A percentile compares a stretch with the other conserved stretches of the same genome.
These are phyloP conservation scores for Aechmea fasciata DNA, from an alignment of 176 grass and related monocot genomes.

Conservation along the genomic window DNA sequence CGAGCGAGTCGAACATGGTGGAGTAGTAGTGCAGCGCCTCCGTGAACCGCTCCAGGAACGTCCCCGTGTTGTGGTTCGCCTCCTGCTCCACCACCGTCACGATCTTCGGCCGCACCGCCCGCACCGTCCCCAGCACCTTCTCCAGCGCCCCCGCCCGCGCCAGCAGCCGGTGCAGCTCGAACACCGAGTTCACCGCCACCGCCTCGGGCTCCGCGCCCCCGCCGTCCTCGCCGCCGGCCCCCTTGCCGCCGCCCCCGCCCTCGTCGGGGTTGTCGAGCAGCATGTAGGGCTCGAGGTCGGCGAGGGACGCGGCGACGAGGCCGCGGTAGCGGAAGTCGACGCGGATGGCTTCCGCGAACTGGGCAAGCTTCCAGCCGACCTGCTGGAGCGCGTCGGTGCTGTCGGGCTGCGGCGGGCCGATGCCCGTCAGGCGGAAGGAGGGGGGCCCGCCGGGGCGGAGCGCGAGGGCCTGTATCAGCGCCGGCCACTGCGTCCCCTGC, in stretches of 20 bases:
- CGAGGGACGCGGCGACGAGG: conserved; percentile 60
- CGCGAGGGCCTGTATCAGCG: conserved; percentile 80
- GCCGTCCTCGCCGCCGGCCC: background rate
- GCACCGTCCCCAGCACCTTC: conserved; percentile 69
- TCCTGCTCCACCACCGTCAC: conserved; percentile 88
- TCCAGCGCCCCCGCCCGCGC: conserved; percentile 66
- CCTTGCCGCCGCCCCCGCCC: background rate
- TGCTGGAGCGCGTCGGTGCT: conserved; percentile 73
- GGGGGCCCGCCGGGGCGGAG: conserved; percentile 72
- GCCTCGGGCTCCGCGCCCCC: conserved; percentile 41
- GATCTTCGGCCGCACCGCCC: conserved; percentile 63
- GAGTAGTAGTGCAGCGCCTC: conserved; percentile 96
- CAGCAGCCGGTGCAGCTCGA: conserved; percentile 72
- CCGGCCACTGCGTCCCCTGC: conserved; percentile 98
- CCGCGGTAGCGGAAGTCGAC: conserved; percentile 87
- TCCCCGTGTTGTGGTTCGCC: conserved; percentile 70
- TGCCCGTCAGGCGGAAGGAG: conserved; percentile 71
- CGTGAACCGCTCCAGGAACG: conserved; percentile 78
- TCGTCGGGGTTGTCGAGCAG: conserved; percentile 40
- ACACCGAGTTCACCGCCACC: conserved; percentile 76
- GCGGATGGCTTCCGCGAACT: conserved; percentile 66
- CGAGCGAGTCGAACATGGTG: conserved; percentile 93
- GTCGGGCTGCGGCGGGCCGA: conserved; percentile 73
- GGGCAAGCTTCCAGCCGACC: conserved; percentile 77
- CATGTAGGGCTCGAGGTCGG: conserved; percentile 83